phyloP scores from a whole-genome alignment of 192 early-diverging fungal species.

The Backusella circina region DNA sequence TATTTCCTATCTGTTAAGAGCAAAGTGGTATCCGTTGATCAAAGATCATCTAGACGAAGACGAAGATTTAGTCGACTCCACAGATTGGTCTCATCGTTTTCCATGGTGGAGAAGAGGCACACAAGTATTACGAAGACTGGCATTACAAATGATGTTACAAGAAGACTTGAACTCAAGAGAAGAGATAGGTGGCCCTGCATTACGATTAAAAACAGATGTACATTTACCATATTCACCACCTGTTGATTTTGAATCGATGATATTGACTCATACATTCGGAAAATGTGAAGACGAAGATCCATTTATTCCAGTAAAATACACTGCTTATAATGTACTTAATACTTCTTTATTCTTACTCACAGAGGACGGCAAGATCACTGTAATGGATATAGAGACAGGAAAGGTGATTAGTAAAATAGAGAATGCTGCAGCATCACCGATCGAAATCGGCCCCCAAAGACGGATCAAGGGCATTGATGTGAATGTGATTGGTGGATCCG shows the following conservation, averaged over 20 bases:
- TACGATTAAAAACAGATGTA: neutral
- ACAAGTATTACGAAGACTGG: neutral
- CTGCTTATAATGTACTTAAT: conserved; percentile 33
- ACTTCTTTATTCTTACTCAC: conserved; percentile 29
- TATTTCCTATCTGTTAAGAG: conserved; percentile 16
- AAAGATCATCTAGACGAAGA: neutral
- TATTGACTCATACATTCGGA: conserved; percentile 8
- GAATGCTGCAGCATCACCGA: conserved; percentile 15
- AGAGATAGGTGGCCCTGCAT: neutral
- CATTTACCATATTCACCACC: conserved; percentile 4
- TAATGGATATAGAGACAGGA: conserved; percentile 33
- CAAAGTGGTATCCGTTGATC: conserved; percentile 8
- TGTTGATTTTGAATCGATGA: neutral
- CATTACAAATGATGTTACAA: conserved; percentile 7
- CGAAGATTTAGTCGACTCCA: neutral
- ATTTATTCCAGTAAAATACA: conserved; percentile 28
- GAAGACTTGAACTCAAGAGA: neutral
- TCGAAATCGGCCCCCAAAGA: neutral
- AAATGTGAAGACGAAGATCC: neutral
- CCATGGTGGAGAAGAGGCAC: conserved; percentile 23
- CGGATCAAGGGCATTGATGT: conserved; percentile 29
- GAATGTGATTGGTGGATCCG: conserved; percentile 28
- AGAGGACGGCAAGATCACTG: conserved; percentile 30
- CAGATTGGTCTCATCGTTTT: conserved; percentile 7
- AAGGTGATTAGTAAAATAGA: conserved; percentile 17